Base-by-base conservation (phyloP, 768 basidiomycete genomes). In the Albatrellus ellisii region DNA sequence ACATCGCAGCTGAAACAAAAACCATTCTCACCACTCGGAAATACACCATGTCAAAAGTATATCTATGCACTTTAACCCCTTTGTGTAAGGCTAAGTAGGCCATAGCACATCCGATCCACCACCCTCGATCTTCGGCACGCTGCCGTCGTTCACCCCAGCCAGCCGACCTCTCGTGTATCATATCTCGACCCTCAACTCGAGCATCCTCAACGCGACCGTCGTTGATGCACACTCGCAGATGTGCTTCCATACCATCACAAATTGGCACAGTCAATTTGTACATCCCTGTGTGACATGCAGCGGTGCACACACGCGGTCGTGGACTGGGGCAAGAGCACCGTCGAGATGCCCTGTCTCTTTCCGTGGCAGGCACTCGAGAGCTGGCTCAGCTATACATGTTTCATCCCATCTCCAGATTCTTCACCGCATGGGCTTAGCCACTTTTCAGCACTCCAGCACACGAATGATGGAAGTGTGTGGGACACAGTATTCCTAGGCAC, bases 41-140 rank as follows among this genome's bases (percentile, higher is more conserved):
- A 27, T 10, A 35, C 14, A 39, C 39, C 25, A 6, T 12, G 17
- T 17, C 4, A 11, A 17, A 28, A 6, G 7, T 14, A 47, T 47
- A 44, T 48, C 46, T 1, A 36, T 44, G 17, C 32, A 47, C 31
- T 51, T 51, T 42, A 51, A 51, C 17, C 50, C 50, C 4, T 46
- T 40, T 28, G 47, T 51, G 4, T 47, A 51, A 36, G 47, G 44
- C 38, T 51, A 47, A 47, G 41, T 29, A 26, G 27, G 35, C 25
- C 41, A 38, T 4, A 48, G 41, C 10, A 31, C 39, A n/a, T 45
- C 46, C 9, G 43, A 25, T 1, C 38, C 26, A 7, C 20, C 37
- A 10, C 46, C 48, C 3, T 49, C 48, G 20, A 42, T 51, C 18
- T 49, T 51, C 28, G 50, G 50, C 6, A 47, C 50, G 26, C 50